A percentile compares a stretch with the other conserved stretches of the same genome.
These are phyloP conservation scores for Kurtzmaniella cleridarum DNA, from an alignment of 805 yeast species.

Conservation along the genomic window DNA sequence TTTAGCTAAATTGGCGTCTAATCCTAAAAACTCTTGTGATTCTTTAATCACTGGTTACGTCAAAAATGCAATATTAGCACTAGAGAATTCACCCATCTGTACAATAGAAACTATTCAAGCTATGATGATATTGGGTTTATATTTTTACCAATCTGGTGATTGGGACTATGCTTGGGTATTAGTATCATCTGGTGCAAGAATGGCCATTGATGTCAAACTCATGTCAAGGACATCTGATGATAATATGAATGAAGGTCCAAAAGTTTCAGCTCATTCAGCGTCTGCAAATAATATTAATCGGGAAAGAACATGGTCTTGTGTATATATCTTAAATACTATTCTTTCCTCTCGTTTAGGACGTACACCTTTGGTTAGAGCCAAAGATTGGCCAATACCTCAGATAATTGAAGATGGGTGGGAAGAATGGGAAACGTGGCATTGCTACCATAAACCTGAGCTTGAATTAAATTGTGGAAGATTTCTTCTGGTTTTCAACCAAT, in stretches of 20 bases:
- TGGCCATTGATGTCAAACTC: constrained; percentile 20
- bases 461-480: constrained; percentile 16
- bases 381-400: constrained; percentile 19
- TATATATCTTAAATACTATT: constrained; percentile 15
- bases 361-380: constrained; percentile 16
- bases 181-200: constrained; percentile 15
- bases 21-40: constrained; percentile 1
- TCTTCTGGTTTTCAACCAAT: constrained; percentile 14
- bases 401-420: constrained; percentile 20
- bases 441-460: constrained; percentile 6
- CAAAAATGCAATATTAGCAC: constrained; percentile 15
- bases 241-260: constrained; percentile 1
- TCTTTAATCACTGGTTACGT: constrained; percentile 8
- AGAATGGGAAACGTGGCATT: constrained; percentile 20
- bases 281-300: constrained; percentile 12
- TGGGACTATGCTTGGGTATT: constrained; percentile 22
- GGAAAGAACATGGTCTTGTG: constrained; percentile 21
- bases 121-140: constrained; percentile 15
- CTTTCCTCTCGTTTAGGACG: constrained; percentile 20
- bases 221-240: constrained; percentile 7
- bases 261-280: neutral
- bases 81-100: constrained; percentile 15
- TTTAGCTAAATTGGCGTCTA: constrained; percentile 9
- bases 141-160: constrained; percentile 16
- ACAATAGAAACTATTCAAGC: constrained; percentile 20